These are phyloP conservation scores for Vigna trinervia DNA, from an alignment of 306 rosid species.

Conservation along the genomic window DNA sequence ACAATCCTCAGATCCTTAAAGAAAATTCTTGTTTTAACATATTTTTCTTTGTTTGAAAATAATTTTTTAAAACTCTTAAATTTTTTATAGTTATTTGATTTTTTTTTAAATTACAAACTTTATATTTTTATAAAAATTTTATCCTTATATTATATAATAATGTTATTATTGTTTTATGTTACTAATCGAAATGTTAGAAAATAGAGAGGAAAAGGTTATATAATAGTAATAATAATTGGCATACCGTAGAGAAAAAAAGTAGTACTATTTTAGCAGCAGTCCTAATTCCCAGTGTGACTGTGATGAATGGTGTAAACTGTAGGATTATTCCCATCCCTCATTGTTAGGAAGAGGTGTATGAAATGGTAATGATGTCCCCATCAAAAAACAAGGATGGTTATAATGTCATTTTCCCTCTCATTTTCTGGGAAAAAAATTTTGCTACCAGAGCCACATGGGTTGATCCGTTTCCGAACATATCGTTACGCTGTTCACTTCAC, in stretches of 20 bases:
- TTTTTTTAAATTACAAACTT: too few species aligned
- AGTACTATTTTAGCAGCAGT: not conserved
- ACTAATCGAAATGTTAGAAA: too few species aligned
- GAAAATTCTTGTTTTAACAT: too few species aligned
- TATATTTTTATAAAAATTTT: too few species aligned
- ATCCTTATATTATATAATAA: too few species aligned
- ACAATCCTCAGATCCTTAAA: not conserved
- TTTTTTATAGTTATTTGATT: too few species aligned
- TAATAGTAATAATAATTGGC: too few species aligned
- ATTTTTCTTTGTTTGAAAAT: too few species aligned
- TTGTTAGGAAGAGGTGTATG: slow-evolving; percentile 8
- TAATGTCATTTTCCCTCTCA: slow-evolving; percentile 36
- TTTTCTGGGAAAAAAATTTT: not conserved
- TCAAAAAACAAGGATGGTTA: slow-evolving; percentile 35
- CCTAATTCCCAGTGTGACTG: not conserved
- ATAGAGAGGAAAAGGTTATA: too few species aligned
- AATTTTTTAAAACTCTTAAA: too few species aligned
- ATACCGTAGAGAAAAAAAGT: too few species aligned
- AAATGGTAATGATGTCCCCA: slow-evolving; percentile 29
- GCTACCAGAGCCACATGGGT: slow-evolving; percentile 9
- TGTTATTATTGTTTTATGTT: too few species aligned
- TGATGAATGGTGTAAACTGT: not conserved
- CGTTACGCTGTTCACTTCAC: slow-evolving; percentile 39
- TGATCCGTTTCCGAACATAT: slow-evolving; percentile 22
- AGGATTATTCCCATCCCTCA: slow-evolving; percentile 26